phyloP scores from a whole-genome alignment of 257 asterid genomes.

The Primulina tabacum region DNA sequence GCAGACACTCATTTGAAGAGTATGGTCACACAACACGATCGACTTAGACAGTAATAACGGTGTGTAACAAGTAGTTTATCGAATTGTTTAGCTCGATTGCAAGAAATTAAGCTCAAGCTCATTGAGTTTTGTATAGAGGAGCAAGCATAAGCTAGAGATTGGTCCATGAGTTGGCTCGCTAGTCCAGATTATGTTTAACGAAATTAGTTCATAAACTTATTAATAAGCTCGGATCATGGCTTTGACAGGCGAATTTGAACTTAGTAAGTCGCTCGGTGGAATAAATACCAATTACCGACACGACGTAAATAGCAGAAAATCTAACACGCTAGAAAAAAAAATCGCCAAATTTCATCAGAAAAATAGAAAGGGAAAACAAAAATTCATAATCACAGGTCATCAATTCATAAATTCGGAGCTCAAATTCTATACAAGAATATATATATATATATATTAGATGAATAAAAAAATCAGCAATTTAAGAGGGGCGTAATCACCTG shows the following conservation, averaged over 20 bases:
- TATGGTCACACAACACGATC: background rate
- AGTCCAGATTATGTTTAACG: background rate
- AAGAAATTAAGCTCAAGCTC: background rate
- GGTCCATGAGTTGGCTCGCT: background rate
- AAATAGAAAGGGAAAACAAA: too few relatives aligned
- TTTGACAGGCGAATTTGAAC: background rate
- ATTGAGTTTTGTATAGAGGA: background rate
- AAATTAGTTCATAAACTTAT: background rate
- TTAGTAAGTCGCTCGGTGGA: background rate
- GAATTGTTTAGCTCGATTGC: background rate
- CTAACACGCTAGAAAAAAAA: background rate
- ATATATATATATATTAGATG: too few relatives aligned
- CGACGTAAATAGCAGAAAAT: too few relatives aligned
- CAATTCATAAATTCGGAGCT: background rate
- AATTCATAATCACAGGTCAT: background rate
- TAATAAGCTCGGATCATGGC: background rate
- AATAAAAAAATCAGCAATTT: too few relatives aligned
- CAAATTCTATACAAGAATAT: too few relatives aligned
- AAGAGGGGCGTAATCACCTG: slow-evolving; percentile 49
- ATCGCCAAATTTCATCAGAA: background rate
- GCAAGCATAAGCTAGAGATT: background rate
- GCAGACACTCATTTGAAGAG: background rate
- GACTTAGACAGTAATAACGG: background rate
- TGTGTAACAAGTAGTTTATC: background rate
- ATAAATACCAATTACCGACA: too few relatives aligned